Percentiles rank a stretch among this genome's conserved stretches.
phyloP scores from a whole-genome alignment of 2,329 filamentous ascomycete genomes.

The Ceratocystis alfenasii region DNA sequence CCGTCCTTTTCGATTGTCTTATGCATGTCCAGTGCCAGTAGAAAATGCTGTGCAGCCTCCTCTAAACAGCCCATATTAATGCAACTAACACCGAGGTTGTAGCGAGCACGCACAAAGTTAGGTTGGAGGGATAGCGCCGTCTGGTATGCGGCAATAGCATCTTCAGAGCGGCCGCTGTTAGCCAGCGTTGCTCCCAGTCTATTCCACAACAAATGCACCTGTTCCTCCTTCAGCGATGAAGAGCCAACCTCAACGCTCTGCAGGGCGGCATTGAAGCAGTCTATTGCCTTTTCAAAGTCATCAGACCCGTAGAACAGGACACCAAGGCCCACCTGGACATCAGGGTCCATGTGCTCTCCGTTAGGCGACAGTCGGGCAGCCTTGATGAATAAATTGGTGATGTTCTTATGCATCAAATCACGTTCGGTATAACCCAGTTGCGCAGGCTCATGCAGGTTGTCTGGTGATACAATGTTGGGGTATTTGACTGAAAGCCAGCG shows the following conservation, averaged over 20 bases:
- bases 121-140: conserved; percentile 79
- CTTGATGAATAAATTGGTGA: conserved; percentile 81
- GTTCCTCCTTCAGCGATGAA: conserved; percentile 63
- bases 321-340: conserved; percentile 92
- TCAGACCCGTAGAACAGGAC: conserved; percentile 97
- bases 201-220: conserved; percentile 95
- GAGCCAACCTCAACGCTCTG: conserved; percentile 72
- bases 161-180: conserved; percentile 84
- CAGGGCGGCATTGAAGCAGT: conserved; percentile 90
- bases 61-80: conserved; percentile 96
- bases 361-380: conserved; percentile 85
- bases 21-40: conserved; percentile 90
- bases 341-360: conserved; percentile 92
- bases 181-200: conserved; percentile 88
- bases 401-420: conserved; percentile 74
- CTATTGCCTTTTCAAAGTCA: conserved; percentile 95
- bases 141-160: conserved; percentile 93
- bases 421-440: conserved; percentile 93
- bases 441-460: conserved; percentile 58
- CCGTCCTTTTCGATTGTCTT: conserved; percentile 81
- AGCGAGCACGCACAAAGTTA: conserved; percentile 93
- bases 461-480: conserved; percentile 63
- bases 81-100: conserved; percentile 91
- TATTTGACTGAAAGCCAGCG: conserved; percentile 96
- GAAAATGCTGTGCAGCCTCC: conserved; percentile 82